Evolutionary conservation across 306 rosid genomes (phyloP).

Genomic region (Benincasa hispida): DNA sequence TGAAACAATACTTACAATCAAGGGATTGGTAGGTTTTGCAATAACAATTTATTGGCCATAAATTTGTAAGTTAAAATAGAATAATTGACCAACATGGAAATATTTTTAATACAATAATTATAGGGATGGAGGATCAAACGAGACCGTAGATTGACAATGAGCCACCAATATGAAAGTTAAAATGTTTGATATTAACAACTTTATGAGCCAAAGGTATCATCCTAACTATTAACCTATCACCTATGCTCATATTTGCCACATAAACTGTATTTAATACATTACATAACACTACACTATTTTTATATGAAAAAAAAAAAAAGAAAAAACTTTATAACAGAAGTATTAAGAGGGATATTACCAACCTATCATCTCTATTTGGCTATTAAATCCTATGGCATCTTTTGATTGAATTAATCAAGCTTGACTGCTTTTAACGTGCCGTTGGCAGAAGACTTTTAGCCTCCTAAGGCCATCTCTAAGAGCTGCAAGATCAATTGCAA

Average conservation of each 20-base stretch:
- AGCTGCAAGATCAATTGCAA: constrained; percentile 27
- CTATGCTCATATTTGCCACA: neutral
- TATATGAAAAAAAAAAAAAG: neutral
- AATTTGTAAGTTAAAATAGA: no score
- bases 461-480: constrained; percentile 37
- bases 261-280: neutral
- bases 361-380: neutral
- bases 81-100: no score
- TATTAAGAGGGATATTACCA: neutral
- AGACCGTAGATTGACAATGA: no score
- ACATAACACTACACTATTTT: neutral
- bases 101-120: no score
- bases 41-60: no score
- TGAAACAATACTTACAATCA: no score
- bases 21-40: no score
- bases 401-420: neutral
- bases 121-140: no score
- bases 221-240: neutral
- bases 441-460: constrained; percentile 26
- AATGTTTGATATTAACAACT: no score
- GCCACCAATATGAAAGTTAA: no score
- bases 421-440: constrained; percentile 12
- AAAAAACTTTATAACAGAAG: no score
- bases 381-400: neutral
- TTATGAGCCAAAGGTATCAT: no score